Evolutionary conservation across 352 stramenopile genomes (phyloP).

Genomic region (Globisporangium cederbergense): DNA sequence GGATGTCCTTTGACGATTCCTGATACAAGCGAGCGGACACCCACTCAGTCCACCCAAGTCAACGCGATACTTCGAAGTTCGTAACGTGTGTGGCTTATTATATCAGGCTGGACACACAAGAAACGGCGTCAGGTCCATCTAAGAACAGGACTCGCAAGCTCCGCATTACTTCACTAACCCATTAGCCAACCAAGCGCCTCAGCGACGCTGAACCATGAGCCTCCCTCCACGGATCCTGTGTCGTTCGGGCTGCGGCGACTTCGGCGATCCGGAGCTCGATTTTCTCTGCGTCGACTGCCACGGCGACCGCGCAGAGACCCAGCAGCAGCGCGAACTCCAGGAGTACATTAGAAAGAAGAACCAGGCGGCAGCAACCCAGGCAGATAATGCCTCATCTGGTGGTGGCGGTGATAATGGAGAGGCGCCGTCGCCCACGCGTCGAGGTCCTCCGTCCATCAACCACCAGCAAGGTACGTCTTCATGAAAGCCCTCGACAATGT

Average conservation of each 20-base stretch:
- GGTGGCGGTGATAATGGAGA: neutral
- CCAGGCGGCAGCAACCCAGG: neutral
- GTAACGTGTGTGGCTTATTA: neutral
- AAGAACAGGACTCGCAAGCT: no score
- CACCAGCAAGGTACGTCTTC: slow-evolving; percentile 39
- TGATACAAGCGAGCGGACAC: no score
- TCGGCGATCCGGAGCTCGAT: slow-evolving; percentile 53
- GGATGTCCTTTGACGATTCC: no score
- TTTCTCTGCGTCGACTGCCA: slow-evolving; percentile 71
- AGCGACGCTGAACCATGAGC: slow-evolving; percentile 34
- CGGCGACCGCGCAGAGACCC: slow-evolving; percentile 41
- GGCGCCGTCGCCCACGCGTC: slow-evolving; percentile 15
- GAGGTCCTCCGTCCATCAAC: slow-evolving; percentile 41
- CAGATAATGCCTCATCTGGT: neutral
- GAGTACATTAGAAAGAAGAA: slow-evolving; percentile 25
- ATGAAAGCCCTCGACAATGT: no score
- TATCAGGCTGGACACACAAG: neutral
- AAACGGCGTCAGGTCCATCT: neutral
- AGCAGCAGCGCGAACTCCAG: slow-evolving; percentile 38
- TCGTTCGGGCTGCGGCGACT: slow-evolving; percentile 47
- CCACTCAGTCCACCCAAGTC: no score
- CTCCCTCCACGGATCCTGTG: slow-evolving; percentile 43
- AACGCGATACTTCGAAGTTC: no score
- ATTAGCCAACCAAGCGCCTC: neutral
- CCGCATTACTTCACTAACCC: no score